Base-by-base conservation (phyloP, 2,329 filamentous ascomycete genomes). In the Arthrinium phaeospermum region DNA sequence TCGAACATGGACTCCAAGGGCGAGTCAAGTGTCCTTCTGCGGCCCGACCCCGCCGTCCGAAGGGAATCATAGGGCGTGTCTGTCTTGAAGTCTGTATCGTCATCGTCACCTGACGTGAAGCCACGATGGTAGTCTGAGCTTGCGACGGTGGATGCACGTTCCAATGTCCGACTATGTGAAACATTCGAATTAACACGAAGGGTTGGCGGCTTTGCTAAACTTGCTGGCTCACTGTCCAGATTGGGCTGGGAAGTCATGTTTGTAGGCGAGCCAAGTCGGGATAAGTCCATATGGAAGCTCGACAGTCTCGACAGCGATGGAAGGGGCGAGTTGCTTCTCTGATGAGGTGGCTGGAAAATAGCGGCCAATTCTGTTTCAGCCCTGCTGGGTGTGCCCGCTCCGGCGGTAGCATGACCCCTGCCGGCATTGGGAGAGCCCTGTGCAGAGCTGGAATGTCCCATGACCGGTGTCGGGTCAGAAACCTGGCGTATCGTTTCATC, bases 1-100 rank as follows among this genome's bases (percentile, higher is more conserved):
- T 95, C 93, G 81, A 95, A 95, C 85, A 95, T 93, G 34, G 91
- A 93, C 78, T 95, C 93, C 69, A 95, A 84, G 22, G 93, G 92
- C 41, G 92, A 92, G 79, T 94, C 91, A 67, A 91, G 87, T 46
- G 90, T 89, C 73, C 91, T 89, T 71, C 89, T 86, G 74, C 91
- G 92, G 74, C 89, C 88, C 13, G 92, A 94, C 51, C 89, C 91
- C 73, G 68, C 47, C 22, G 93, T 95, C 70, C 92, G 91, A 76
- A 94, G 83, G 44, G 93, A 95, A 83, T 95, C 93, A 81, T 91
- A 95, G 71, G 93, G 86, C 24, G 91, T 93, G 77, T 95, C 93
- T 80, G 92, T 94, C 82, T 91, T 92, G 78, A 92, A 90, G 79
- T 94, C 93, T n/a, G 90, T 91, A 77, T 94, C 93, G 77, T 94